Evolutionary conservation across 2,329 filamentous ascomycete genomes (phyloP).

Genomic region (Diaporthe sp.): DNA sequence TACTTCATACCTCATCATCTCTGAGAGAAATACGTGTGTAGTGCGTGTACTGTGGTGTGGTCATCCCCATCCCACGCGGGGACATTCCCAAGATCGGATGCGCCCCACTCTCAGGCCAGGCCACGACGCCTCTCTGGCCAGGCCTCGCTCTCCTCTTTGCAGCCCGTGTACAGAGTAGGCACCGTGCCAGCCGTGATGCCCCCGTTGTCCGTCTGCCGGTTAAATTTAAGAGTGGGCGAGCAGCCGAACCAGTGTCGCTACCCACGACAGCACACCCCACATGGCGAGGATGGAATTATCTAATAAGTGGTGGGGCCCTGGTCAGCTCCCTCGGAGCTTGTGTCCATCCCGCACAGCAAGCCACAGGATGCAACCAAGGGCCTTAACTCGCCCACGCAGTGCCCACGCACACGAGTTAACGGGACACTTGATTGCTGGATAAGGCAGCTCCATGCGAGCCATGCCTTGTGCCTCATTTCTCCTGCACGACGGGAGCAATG

Average conservation of each 20-base stretch:
- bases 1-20: background rate
- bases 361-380: conserved; percentile 1
- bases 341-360: conserved; percentile 1
- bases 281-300: conserved; percentile 20
- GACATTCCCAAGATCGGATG: conserved; percentile 17
- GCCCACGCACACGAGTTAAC: background rate
- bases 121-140: conserved; percentile 9
- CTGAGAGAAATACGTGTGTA: background rate
- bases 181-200: no score
- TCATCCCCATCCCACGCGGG: background rate
- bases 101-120: conserved; percentile 15
- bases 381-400: background rate
- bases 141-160: background rate
- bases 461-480: background rate
- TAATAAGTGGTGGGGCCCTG: conserved; percentile 7
- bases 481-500: conserved; percentile 16
- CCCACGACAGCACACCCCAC: conserved; percentile 5
- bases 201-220: background rate
- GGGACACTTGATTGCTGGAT: background rate
- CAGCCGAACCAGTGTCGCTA: background rate
- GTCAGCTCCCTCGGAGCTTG: background rate
- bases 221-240: conserved; percentile 13
- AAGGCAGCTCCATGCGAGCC: conserved; percentile 22
- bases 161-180: no score
- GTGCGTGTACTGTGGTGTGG: background rate